These are phyloP conservation scores for Waitea zeae DNA, from an alignment of 1,284 basidiomycete species.

Conservation along the genomic window DNA sequence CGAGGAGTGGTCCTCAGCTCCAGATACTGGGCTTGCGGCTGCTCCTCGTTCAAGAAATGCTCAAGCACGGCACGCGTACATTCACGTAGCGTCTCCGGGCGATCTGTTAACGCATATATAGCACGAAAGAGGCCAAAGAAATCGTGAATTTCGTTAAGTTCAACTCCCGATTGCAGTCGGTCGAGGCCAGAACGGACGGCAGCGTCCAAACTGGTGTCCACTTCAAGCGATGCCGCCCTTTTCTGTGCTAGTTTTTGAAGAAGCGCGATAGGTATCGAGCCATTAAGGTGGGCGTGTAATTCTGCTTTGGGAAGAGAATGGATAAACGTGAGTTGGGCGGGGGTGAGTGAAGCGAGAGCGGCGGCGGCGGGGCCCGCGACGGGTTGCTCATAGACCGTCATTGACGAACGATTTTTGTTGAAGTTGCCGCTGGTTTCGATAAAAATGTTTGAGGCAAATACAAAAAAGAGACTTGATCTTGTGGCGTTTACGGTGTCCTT, in stretches of 20 bases:
- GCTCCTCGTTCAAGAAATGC: slow-evolving; percentile 34
- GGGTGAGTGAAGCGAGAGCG: slow-evolving; percentile 34
- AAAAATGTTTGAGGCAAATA: no score
- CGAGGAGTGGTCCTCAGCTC: slow-evolving; percentile 63
- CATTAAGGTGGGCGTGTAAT: slow-evolving; percentile 70
- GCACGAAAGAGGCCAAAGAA: slow-evolving; percentile 64
- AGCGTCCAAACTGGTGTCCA: slow-evolving; percentile 8
- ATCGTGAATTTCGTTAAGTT: slow-evolving; percentile 36
- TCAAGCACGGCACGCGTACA: slow-evolving; percentile 46
- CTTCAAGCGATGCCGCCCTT: slow-evolving; percentile 10
- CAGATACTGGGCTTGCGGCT: slow-evolving; percentile 45
- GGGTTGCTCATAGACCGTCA: no score
- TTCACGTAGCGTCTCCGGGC: slow-evolving; percentile 27
- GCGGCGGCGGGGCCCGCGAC: slow-evolving; percentile 9
- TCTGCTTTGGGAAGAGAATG: slow-evolving; percentile 57
- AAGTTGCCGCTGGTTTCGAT: no score
- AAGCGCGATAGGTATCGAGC: slow-evolving; percentile 54
- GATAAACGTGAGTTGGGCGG: slow-evolving; percentile 37
- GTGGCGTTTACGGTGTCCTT: no score
- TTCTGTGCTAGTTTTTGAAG: slow-evolving; percentile 48
- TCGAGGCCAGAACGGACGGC: slow-evolving; percentile 25
- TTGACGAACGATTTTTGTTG: no score
- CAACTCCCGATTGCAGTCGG: slow-evolving; percentile 30
- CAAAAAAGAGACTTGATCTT: no score
- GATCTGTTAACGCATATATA: slow-evolving; percentile 59